Conservation (phyloP, 2,329 filamentous ascomycete genomes). For the Fusarium phyllophilum region DNA sequence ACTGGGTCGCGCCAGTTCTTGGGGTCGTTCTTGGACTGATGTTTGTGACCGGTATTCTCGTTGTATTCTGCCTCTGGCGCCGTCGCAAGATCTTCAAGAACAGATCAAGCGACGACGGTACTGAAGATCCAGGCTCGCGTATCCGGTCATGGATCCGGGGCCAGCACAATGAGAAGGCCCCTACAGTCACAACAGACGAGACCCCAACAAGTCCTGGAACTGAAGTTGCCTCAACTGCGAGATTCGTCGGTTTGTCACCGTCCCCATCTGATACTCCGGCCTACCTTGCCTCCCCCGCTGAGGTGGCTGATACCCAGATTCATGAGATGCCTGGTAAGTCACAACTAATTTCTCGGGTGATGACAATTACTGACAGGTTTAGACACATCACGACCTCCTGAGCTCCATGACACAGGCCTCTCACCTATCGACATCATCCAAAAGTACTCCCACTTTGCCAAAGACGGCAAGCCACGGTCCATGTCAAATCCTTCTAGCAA, state of each 20-base stretch:
- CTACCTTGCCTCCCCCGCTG: conserved; percentile 37
- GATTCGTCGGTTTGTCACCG: conserved; percentile 12
- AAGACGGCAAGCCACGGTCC: conserved; percentile 21
- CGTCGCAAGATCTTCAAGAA: conserved; percentile 57
- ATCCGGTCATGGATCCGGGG: conserved; percentile 65
- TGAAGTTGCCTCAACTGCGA: conserved; percentile 47
- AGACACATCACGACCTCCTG: conserved; percentile 57
- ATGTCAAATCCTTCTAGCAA: conserved; percentile 39
- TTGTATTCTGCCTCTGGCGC: conserved; percentile 64
- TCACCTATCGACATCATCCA: conserved; percentile 54
- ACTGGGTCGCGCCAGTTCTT: conserved; percentile 69
- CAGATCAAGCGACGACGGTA: conserved; percentile 51
- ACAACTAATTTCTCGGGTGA: fast-evolving
- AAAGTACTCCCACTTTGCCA: conserved; percentile 44
- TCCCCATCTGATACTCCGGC: conserved; percentile 28
- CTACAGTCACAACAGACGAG: conserved; percentile 59
- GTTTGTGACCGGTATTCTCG: conserved; percentile 61
- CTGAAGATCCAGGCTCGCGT: conserved; percentile 58
- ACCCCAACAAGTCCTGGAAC: conserved; percentile 52
- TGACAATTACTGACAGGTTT: neutral
- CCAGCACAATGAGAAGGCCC: conserved; percentile 55
- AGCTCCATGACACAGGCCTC: conserved; percentile 58
- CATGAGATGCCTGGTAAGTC: conserved; percentile 60
- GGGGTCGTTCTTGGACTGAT: conserved; percentile 70
- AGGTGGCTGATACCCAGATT: conserved; percentile 57